A percentile compares a stretch with the other conserved stretches of the same genome.
phyloP scores from a whole-genome alignment of 2,329 filamentous ascomycete species.

The Hypocreales sp. region DNA sequence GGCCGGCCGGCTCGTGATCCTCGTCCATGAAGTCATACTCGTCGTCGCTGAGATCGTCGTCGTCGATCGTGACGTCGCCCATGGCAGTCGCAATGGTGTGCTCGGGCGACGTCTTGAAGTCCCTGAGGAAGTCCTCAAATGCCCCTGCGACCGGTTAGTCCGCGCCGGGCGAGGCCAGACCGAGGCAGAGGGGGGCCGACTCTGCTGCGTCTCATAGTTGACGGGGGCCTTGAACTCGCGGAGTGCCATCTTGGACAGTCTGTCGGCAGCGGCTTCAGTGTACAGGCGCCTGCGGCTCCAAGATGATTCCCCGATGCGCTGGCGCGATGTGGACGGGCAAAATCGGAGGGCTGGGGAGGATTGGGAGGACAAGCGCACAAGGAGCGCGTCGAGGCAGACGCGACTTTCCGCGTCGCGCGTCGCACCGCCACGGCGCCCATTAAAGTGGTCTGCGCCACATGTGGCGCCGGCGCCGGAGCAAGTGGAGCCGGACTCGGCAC shows the following conservation, averaged over 20 bases:
- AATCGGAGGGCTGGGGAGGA: constrained; percentile 16
- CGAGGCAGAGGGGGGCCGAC: constrained; percentile 29
- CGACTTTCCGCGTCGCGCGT: constrained; percentile 20
- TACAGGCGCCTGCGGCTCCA: constrained; percentile 5
- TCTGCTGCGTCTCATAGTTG: constrained; percentile 76
- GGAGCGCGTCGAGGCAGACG: too few species aligned
- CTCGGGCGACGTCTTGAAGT: constrained; percentile 69
- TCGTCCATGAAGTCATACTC: constrained; percentile 91
- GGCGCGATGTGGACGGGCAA: constrained; percentile 6
- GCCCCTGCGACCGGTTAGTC: constrained; percentile 37
- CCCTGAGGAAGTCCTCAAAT: constrained; percentile 75
- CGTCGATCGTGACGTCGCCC: constrained; percentile 71
- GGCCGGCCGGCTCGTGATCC: constrained; percentile 43
- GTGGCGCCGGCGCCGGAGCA: too few species aligned
- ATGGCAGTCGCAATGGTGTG: constrained; percentile 66
- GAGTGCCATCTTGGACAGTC: constrained; percentile 56
- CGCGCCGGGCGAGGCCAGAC: neutral
- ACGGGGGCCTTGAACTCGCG: constrained; percentile 64
- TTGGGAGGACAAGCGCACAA: too few species aligned
- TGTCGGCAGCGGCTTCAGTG: neutral
- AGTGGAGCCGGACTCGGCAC: too few species aligned
- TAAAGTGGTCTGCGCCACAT: constrained; percentile 3
- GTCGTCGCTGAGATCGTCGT: constrained; percentile 75
- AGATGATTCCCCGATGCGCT: constrained; percentile 1
- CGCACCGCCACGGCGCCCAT: constrained; percentile 10